Evolutionary conservation across 108 stramenopile species (phyloP), one percentile per base, ranked within the genome.

Genomic region (Thalassiosira profunda): DNA sequence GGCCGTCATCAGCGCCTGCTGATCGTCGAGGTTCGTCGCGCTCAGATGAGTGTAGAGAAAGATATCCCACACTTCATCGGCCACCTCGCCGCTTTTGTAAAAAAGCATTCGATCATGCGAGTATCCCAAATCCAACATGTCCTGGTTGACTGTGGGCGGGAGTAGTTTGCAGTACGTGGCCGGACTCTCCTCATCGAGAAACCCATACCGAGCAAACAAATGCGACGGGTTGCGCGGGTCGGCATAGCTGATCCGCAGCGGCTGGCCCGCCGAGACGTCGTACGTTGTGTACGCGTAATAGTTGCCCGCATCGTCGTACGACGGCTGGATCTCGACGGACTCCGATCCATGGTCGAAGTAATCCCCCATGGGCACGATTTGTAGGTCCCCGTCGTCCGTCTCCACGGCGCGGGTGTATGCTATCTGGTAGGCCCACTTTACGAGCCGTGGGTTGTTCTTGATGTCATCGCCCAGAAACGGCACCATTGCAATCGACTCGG

Each of bases 121-220:
- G 40, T 79, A 79, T n/a, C 77, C 77, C 18, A 79, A 36, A 12
- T 66, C 72, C 12, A 67, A 6, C 66, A 79, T 60, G 10, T 79
- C 77, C 2, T 46, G 30, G 52, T 66, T 47, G 38, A 81, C 81
- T 49, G 73, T 58, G 4, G 55, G 46, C n/a, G 71, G 47, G 57
- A 85, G 37, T 5, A 83, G 35, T 45, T 88, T 85, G 61, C 87
- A 88, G 51, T 68, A 85, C 28, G 55, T 51, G 14, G 82, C 61
- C 1, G 81, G 78, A 15, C 76, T 69, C 14, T 67, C 35, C 29
- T 86, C 83, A 40, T 86, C 86, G 35, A 86, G 29, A 45, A 86
- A 86, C 28, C 86, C 86, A 53, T 86, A 84, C 36, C 70, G 33
- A 5, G 86, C 83, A 54, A 86, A 74, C n/a, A 86, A 67, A 24